These are phyloP conservation scores for Entelexis paramagnoliae DNA, from an alignment of 1,139 yeast species.

Conservation along the genomic window DNA sequence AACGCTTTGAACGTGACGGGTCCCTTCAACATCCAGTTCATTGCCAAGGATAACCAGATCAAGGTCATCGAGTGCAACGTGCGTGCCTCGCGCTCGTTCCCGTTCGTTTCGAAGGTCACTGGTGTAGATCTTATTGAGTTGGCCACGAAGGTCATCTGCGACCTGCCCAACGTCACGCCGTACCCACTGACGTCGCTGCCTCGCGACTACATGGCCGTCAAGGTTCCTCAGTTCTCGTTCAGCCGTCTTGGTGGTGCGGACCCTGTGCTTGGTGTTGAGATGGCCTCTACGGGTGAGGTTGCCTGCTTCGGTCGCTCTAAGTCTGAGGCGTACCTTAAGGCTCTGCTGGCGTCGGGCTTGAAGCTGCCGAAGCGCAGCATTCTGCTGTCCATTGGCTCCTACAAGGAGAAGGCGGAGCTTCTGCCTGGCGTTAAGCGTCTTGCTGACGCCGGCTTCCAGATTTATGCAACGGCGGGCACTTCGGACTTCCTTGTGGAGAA, in stretches of 20 bases:
- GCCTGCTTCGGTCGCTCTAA: slow-evolving; percentile 95
- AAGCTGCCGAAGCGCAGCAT: slow-evolving; percentile 91
- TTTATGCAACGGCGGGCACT: slow-evolving; percentile 98
- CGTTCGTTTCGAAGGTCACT: slow-evolving; percentile 94
- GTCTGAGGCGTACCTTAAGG: slow-evolving; percentile 93
- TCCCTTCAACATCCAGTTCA: slow-evolving; percentile 94
- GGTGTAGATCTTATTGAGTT: slow-evolving; percentile 95
- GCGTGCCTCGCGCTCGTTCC: slow-evolving; percentile 97
- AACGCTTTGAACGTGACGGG: slow-evolving; percentile 94
- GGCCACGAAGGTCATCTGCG: slow-evolving; percentile 82
- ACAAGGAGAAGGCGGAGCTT: slow-evolving; percentile 87
- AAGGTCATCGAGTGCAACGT: slow-evolving; percentile 98
- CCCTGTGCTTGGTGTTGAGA: slow-evolving; percentile 96
- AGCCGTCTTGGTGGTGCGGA: slow-evolving; percentile 97
- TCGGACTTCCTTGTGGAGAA: slow-evolving; percentile 97
- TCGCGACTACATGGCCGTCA: slow-evolving; percentile 89
- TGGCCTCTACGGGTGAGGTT: slow-evolving; percentile 99
- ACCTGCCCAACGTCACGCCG: slow-evolving; percentile 51
- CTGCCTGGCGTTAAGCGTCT: slow-evolving; percentile 78
- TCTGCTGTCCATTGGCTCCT: slow-evolving; percentile 91
- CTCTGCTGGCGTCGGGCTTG: slow-evolving; percentile 91
- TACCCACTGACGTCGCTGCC: slow-evolving; percentile 86
- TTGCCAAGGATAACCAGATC: slow-evolving; percentile 78
- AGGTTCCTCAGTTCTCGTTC: slow-evolving; percentile 97
- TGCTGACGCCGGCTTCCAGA: slow-evolving; percentile 71